These are phyloP conservation scores for Paragyromitra xinjiangensis DNA, from an alignment of 495 filamentous ascomycete genomes.

Conservation along the genomic window DNA sequence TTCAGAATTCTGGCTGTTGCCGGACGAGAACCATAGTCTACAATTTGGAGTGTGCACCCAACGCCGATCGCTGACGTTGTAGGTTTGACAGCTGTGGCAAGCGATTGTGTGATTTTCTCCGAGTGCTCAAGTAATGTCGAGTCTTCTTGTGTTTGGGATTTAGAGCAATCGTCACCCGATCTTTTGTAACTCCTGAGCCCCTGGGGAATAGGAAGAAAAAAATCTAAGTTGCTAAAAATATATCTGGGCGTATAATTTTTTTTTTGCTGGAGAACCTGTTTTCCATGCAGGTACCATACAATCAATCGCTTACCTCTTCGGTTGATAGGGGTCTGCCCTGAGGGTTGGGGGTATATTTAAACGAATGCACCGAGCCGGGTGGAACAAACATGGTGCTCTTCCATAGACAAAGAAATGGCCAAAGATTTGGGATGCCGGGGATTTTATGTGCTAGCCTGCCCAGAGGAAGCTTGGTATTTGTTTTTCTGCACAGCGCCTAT, in stretches of 20 bases:
- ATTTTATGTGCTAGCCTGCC: not conserved
- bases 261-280: not conserved
- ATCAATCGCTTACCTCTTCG: too few species aligned
- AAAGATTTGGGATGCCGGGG: not conserved
- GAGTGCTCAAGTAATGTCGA: too few species aligned
- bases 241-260: not conserved
- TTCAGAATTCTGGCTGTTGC: not conserved
- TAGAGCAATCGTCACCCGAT: too few species aligned
- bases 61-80: slow-evolving; percentile 18
- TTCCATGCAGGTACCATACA: too few species aligned
- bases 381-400: not conserved
- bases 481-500: not conserved
- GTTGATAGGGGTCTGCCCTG: too few species aligned
- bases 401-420: not conserved
- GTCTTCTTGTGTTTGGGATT: too few species aligned
- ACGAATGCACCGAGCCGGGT: too few species aligned
- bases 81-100: slow-evolving; percentile 13
- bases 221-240: not conserved
- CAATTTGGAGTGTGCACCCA: slow-evolving; percentile 3
- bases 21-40: not conserved
- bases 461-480: not conserved
- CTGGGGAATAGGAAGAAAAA: not conserved
- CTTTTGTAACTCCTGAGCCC: too few species aligned
- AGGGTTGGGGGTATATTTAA: too few species aligned
- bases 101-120: not conserved